Evolutionary conservation across 768 basidiomycete species (phyloP), one percentile per base, ranked within the genome.

Genomic region (Pleurotus djamor): DNA sequence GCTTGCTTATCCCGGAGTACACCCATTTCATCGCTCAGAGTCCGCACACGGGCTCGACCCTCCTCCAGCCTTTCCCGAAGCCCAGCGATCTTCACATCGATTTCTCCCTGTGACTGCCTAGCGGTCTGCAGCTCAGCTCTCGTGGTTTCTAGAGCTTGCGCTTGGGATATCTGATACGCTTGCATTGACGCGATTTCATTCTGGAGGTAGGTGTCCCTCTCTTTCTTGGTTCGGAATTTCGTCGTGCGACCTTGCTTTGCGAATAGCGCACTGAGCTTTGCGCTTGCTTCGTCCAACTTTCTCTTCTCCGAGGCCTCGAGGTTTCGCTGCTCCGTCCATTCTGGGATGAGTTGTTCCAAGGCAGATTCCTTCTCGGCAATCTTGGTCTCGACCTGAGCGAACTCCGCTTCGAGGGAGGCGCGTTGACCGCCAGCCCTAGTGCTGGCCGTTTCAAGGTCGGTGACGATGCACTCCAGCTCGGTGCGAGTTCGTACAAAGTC

Each of bases 161-260:
- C 71, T 60, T 93, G 89, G 1, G 78, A 79, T 16, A 71, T 70
- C 55, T 85, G 73, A 70, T 87, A 91, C 1, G 81, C 73, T 36
- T 85, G 79, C 64, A 94, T 82, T 1, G 88, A 81, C 1, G 80
- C 72, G 35, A 97, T 89, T 66, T 97, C 92, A n/a, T 81, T 80
- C n/a, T 75, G 78, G 45, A 99, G 80, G 67, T 84, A 98, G 17
- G 79, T 75, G 68, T 99, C 96, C 6, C 97, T 86, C 66, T 96
- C 94, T 0, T 81, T 78, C 66, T 87, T 88, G 12, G 91, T 92
- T 17, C 86, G 76, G 76, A 97, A 99, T 66, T 90, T 91, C 52
- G 86, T 85, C 41, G 89, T 79, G 17, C 97, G 89, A 2, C 95
- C 95, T 69, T 94, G 94, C 69, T 98, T 98, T 2, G 91, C 88